Conservation (phyloP, 768 basidiomycete genomes). For the Tricholoma matsutake region DNA sequence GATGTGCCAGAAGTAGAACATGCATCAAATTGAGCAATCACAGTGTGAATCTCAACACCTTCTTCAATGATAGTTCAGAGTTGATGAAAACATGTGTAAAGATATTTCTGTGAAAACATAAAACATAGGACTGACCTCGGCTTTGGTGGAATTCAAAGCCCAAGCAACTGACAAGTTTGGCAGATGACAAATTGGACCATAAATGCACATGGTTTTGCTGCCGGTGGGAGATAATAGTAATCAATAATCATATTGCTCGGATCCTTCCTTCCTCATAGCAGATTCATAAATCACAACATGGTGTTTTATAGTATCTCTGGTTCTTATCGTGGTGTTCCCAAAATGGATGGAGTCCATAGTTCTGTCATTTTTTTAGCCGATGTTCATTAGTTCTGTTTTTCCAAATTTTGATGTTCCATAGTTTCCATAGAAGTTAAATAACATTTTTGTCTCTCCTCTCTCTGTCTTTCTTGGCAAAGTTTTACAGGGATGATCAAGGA, state of each 20-base stretch:
- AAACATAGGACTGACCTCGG: too few species aligned
- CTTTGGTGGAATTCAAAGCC: too few species aligned
- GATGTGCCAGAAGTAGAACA: too few species aligned
- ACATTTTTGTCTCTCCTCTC: not conserved
- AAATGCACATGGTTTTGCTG: not conserved
- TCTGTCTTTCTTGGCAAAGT: not conserved
- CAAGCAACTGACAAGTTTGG: not conserved
- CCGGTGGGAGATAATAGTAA: not conserved
- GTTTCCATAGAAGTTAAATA: too few species aligned
- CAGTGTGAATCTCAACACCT: too few species aligned
- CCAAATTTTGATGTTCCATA: not conserved
- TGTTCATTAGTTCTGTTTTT: not conserved
- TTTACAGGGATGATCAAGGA: not conserved
- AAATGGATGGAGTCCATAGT: not conserved
- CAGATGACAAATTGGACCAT: not conserved
- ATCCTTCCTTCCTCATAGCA: not conserved
- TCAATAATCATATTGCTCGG: not conserved
- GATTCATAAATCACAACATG: not conserved
- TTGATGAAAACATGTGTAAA: too few species aligned
- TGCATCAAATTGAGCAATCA: too few species aligned
- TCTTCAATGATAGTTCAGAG: too few species aligned
- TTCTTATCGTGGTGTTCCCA: not conserved
- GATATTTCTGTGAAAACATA: too few species aligned
- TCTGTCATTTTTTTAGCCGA: not conserved
- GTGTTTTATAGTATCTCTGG: not conserved